Evolutionary conservation across 805 yeast genomes (phyloP), one percentile per base, ranked within the genome.

Genomic region (Cephaloascus fragrans): DNA sequence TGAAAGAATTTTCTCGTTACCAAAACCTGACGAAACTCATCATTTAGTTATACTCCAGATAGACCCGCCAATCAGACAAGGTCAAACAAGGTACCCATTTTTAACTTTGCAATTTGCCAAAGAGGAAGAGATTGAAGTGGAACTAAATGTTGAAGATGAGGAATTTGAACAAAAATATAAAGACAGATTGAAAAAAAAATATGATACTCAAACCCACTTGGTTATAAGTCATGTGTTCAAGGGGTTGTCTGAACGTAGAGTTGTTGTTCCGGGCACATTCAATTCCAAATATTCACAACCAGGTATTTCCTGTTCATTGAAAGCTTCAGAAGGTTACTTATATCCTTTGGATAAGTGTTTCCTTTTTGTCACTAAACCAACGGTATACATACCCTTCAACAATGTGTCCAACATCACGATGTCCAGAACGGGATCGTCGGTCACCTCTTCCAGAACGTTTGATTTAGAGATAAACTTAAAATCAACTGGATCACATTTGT

Each of bases 31-130:
- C 59, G 97, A 88, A 44, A 69, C 83, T 34, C 95, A 90, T 56
- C 95, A 90, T 57, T 67, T 89, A 47, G 69, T 93, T 55, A 81
- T 93, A 4, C 65, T 90, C 43, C 96, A 94, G 53, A 83, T 93
- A 35, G 97, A 90, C 49, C 98, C 98, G 19, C 98, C 99, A 2
- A 68, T 93, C 47, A 80, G 97, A 58, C 99, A 93, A 64, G 99
- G 99, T 40, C 97, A 93, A 64, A 93, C 98, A 0, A 77, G 96
- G 43, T 90, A 93, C 53, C 95, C 96, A 32, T 93, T 86, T 57
- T 67, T 93, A 55, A 90, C 88, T 12, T 62, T 90, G 57, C 98
- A 93, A 63, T 86, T 93, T 54, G 75, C 82, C 44, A 77, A 80
- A 39, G 96, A 88, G 46, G 98, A 93, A 59, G 95, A 85, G 54